Conservation (phyloP, 139 green algal species). For the Axilococcus clingmanii region DNA sequence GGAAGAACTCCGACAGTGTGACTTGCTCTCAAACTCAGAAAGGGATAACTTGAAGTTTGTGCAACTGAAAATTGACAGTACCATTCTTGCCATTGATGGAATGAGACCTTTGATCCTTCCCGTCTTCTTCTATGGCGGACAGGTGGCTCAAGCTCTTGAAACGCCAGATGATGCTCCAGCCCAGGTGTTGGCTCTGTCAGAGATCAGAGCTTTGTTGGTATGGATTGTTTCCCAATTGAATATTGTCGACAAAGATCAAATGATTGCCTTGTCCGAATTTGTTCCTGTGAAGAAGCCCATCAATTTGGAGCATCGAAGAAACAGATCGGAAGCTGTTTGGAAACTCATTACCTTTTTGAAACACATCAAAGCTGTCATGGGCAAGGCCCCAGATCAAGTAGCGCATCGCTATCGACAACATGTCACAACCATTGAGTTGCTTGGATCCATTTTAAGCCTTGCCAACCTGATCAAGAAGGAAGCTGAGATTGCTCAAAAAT, state of each 20-base stretch:
- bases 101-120: slow-evolving; percentile 59
- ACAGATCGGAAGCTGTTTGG: slow-evolving; percentile 8
- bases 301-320: slow-evolving; percentile 18
- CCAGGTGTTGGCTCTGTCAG: slow-evolving; percentile 50
- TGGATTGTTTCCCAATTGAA: slow-evolving; percentile 46
- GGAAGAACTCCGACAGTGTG: slow-evolving; percentile 25
- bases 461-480: too few relatives aligned
- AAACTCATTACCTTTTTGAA: slow-evolving; percentile 18
- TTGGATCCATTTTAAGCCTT: too few relatives aligned
- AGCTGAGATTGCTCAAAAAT: slow-evolving; percentile 2
- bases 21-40: slow-evolving; percentile 30
- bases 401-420: neutral
- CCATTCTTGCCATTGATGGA: slow-evolving; percentile 25
- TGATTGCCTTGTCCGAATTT: slow-evolving; percentile 15
- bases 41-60: slow-evolving; percentile 32
- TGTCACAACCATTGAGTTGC: too few relatives aligned
- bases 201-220: slow-evolving; percentile 49
- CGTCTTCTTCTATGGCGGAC: slow-evolving; percentile 63
- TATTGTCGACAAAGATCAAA: slow-evolving; percentile 35
- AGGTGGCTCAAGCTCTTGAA: slow-evolving; percentile 32
- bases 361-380: slow-evolving; percentile 14
- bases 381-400: neutral
- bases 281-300: slow-evolving; percentile 12
- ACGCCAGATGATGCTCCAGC: slow-evolving; percentile 21
- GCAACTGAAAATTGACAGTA: slow-evolving; percentile 29